A percentile compares a stretch with the other conserved stretches of the same genome.
Conservation (phyloP, 345 rosid species). For the Psidium friedrichsthalianum region DNA sequence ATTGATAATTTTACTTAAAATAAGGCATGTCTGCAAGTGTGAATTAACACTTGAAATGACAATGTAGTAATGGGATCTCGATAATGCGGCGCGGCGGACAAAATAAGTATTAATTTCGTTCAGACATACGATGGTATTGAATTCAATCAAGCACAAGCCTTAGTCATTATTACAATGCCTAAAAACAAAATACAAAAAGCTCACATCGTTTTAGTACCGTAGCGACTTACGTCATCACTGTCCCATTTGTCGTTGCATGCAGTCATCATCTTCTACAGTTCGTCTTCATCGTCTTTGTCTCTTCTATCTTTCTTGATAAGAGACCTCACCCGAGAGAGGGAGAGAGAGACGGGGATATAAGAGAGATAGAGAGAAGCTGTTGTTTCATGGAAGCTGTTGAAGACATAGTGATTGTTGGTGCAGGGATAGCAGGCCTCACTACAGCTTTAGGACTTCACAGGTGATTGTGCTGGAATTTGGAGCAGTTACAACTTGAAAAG, state of each 20-base stretch:
- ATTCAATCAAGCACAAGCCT: too few species aligned
- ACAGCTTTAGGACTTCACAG: constrained; percentile 45
- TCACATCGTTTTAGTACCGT: too few species aligned
- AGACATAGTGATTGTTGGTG: constrained; percentile 49
- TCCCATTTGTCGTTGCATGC: not conserved
- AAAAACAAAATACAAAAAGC: too few species aligned
- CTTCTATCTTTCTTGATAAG: not conserved
- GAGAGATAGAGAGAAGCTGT: not conserved
- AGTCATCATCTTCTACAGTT: not conserved
- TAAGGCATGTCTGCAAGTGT: too few species aligned
- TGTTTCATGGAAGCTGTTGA: not conserved
- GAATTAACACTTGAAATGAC: not conserved
- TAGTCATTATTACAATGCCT: too few species aligned
- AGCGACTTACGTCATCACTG: not conserved
- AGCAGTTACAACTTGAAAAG: not conserved
- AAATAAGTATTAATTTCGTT: not conserved
- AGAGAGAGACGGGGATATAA: not conserved
- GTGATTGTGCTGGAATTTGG: not conserved
- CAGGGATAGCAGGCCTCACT: constrained; percentile 57
- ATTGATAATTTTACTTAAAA: not conserved
- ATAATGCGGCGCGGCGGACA: not conserved
- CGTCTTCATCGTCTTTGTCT: not conserved
- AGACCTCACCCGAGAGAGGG: not conserved
- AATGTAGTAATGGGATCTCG: not conserved
- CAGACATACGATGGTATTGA: too few species aligned